A percentile compares a stretch with the other conserved stretches of the same genome.
Evolutionary conservation across 768 basidiomycete genomes (phyloP).

Genomic region (Naganishia vaughanmartiniae): DNA sequence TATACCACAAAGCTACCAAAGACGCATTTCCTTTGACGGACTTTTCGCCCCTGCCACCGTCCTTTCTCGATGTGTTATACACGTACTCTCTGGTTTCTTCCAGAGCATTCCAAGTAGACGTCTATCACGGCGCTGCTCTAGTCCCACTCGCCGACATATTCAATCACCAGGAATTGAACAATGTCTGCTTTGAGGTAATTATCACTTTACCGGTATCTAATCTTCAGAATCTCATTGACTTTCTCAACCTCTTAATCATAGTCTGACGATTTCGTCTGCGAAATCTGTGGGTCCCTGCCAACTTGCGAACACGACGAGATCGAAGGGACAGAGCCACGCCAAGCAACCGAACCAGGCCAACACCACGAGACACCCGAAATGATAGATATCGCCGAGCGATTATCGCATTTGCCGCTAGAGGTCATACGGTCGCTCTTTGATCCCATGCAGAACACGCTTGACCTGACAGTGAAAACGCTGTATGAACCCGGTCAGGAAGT

Average conservation of each 20-base stretch:
- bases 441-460: conserved; percentile 33
- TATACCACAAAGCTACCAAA: conserved; percentile 27
- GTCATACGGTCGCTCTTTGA: conserved; percentile 22
- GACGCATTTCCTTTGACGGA: conserved; percentile 32
- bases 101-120: conserved; percentile 77
- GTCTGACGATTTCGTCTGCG: conserved; percentile 42
- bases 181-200: conserved; percentile 35
- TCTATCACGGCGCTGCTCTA: conserved; percentile 75
- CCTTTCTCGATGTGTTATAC: conserved; percentile 55
- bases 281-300: conserved; percentile 37
- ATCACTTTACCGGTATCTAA: too few relatives aligned
- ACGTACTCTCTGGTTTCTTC: conserved; percentile 72
- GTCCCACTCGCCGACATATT: conserved; percentile 74
- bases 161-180: conserved; percentile 39
- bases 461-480: conserved; percentile 34
- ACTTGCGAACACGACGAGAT: conserved; percentile 34
- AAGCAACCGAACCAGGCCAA: background rate
- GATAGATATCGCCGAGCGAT: conserved; percentile 14
- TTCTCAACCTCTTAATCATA: background rate
- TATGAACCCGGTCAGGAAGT: conserved; percentile 36
- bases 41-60: conserved; percentile 29
- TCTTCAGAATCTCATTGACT: background rate
- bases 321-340: background rate
- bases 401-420: conserved; percentile 27
- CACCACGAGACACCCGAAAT: background rate